Percentiles rank a stretch among this genome's conserved stretches.
phyloP scores from a whole-genome alignment of 2,329 filamentous ascomycete species.

The Pseudocercospora cruenta region DNA sequence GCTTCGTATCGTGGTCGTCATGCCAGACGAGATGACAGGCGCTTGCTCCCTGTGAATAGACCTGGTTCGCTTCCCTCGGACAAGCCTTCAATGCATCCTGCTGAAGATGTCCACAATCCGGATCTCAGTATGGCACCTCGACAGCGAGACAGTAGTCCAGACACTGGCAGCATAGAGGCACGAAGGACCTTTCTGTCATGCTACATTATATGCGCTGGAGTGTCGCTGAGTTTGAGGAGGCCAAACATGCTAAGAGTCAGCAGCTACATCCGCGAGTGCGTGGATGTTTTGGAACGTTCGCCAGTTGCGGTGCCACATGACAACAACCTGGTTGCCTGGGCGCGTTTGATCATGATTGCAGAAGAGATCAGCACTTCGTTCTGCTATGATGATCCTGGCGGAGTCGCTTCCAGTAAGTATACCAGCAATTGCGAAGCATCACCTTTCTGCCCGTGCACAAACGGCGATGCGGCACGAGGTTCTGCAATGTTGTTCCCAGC shows the following conservation, averaged over 20 bases:
- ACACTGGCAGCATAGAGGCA: slow-evolving; percentile 59
- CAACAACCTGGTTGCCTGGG: slow-evolving; percentile 61
- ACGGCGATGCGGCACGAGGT: background rate
- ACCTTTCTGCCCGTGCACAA: background rate
- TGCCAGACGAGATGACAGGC: background rate
- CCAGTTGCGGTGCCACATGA: slow-evolving; percentile 62
- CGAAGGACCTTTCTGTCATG: slow-evolving; percentile 63
- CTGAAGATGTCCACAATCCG: slow-evolving; percentile 32
- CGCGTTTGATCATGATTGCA: slow-evolving; percentile 64
- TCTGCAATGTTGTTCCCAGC: background rate
- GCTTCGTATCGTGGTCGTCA: slow-evolving; percentile 4
- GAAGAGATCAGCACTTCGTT: slow-evolving; percentile 72
- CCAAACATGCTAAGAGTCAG: slow-evolving; percentile 65
- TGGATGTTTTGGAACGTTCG: slow-evolving; percentile 59
- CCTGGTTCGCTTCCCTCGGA: slow-evolving; percentile 7
- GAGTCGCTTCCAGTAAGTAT: slow-evolving; percentile 45
- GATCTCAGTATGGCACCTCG: slow-evolving; percentile 34
- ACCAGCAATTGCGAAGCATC: background rate
- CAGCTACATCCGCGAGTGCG: slow-evolving; percentile 63
- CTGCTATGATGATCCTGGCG: slow-evolving; percentile 65
- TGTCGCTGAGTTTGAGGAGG: slow-evolving; percentile 64
- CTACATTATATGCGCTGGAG: slow-evolving; percentile 63
- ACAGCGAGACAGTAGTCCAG: slow-evolving; percentile 38
- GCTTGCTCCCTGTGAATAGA: background rate
- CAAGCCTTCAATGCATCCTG: slow-evolving; percentile 25